These are phyloP conservation scores for Lactifluus subvellereus DNA, from an alignment of 768 basidiomycete genomes.

Conservation along the genomic window DNA sequence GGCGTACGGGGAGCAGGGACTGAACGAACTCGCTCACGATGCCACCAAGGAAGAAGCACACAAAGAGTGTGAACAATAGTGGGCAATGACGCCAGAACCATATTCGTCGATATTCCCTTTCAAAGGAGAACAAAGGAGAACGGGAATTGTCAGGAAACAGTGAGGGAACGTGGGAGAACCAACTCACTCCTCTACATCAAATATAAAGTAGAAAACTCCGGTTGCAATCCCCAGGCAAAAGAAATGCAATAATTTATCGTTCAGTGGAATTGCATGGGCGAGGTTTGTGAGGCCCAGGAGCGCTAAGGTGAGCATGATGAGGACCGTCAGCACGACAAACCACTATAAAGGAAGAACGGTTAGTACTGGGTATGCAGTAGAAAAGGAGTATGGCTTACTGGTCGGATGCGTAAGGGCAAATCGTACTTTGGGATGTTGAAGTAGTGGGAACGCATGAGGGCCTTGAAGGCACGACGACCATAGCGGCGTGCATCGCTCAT, in stretches of 20 bases:
- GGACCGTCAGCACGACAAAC: constrained; percentile 67
- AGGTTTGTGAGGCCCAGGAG: constrained; percentile 76
- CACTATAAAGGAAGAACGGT: constrained; percentile 42
- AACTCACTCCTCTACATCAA: constrained; percentile 82
- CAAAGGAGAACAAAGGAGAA: neutral
- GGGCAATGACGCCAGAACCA: constrained; percentile 83
- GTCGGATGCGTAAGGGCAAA: constrained; percentile 65
- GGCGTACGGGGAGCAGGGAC: constrained; percentile 60
- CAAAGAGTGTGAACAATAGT: constrained; percentile 58
- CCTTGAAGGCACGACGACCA: constrained; percentile 43
- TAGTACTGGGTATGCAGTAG: neutral
- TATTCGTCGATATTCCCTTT: constrained; percentile 67
- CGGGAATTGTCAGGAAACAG: neutral
- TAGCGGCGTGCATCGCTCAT: constrained; percentile 33
- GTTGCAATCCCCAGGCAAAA: constrained; percentile 72
- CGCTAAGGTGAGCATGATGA: constrained; percentile 65
- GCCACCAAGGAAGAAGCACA: constrained; percentile 77
- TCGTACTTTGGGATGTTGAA: constrained; percentile 61
- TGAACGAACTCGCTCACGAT: constrained; percentile 80
- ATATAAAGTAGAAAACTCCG: constrained; percentile 78
- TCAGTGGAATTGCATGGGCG: constrained; percentile 56
- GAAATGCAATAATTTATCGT: constrained; percentile 78
- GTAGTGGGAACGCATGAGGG: constrained; percentile 66
- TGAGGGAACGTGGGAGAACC: constrained; percentile 1
- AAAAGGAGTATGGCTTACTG: constrained; percentile 38